A percentile compares a stretch with the other conserved stretches of the same genome.
These are phyloP conservation scores for Handroanthus guayacan DNA, from an alignment of 257 asterid genomes.

Conservation along the genomic window DNA sequence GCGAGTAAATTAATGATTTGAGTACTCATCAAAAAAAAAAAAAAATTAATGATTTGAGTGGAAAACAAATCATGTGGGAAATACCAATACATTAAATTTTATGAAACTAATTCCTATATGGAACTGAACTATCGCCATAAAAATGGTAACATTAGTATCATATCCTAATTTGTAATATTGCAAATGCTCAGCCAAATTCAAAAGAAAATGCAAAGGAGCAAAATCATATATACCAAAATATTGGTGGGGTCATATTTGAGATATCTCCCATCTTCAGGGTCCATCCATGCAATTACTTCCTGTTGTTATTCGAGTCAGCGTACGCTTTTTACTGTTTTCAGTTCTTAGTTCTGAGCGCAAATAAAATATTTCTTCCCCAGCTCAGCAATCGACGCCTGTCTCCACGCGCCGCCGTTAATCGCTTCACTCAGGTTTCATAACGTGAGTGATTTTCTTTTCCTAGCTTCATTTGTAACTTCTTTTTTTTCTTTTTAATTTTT, in stretches of 20 bases:
- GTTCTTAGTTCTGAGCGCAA: constrained; percentile 19
- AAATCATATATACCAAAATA: constrained; percentile 18
- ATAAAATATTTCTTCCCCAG: constrained; percentile 9
- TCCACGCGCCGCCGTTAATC: constrained; percentile 40
- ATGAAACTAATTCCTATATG: too few species aligned
- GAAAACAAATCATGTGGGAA: too few species aligned
- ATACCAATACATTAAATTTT: too few species aligned
- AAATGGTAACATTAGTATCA: too few species aligned
- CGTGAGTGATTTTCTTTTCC: background rate
- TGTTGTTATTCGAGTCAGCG: background rate
- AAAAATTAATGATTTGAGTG: too few species aligned
- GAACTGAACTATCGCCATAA: too few species aligned
- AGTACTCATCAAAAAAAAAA: too few species aligned
- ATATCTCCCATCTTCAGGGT: background rate
- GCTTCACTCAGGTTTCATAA: background rate
- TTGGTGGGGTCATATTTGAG: background rate
- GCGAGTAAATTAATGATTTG: too few species aligned
- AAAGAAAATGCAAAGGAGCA: background rate
- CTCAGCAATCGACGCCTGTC: constrained; percentile 11
- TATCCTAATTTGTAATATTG: too few species aligned
- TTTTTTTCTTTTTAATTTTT: background rate
- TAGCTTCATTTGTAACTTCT: background rate
- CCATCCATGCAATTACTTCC: background rate
- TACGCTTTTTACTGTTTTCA: background rate
- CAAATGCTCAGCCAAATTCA: too few species aligned